Base-by-base conservation (phyloP, 2,329 filamentous ascomycete species). In the Aspergillus texensis region DNA sequence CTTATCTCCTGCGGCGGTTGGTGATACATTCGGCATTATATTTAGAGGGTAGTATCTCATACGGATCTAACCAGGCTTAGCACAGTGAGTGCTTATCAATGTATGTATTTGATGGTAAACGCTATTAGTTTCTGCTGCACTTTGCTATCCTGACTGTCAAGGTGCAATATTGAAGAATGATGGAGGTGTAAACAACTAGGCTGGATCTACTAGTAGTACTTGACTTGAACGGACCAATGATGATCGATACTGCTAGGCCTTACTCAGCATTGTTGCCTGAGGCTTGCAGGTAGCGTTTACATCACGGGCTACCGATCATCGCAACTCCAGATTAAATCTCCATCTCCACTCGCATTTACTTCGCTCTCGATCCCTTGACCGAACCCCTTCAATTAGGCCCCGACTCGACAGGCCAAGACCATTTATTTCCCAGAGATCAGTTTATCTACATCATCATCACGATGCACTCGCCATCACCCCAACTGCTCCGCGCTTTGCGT, bases 401-500 rank as follows among this genome's bases (percentile, higher is more conserved):
- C 9, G 21, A 50, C 6, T 24, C 43, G 6, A 32, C 24, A 26
- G 34, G 6, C 5, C 12, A 34, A 34, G 1, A 9, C 36, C 16
- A 19, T 3, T 28, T 16, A 36, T 32, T 16, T 24, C 54, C 43
- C 6, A 52, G 24, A 32, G 19, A 55, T 6, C 4, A 34, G 39
- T 24, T 11, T 32, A 53, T 32, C n/a, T 12, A 52, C 26, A 12
- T 50, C 50, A 21, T 28, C 3, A 34, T 30, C n/a, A 68, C 32
- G 60, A 80, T 80, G 78, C 73, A 78, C 54, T 63, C 78, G 12
- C 80, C 80, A 62, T 81, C 80, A 0, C 62, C 73, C 39, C 78
- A 80, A 59, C 76, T 81, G 36, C 77, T 82, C 50, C 76, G 79
- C 61, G 77, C 77, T 36, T 64, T 82, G 63, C 79, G 79, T 63